These are phyloP conservation scores for Komagataella phaffii DNA, from an alignment of 805 yeast genomes.

Conservation along the genomic window DNA sequence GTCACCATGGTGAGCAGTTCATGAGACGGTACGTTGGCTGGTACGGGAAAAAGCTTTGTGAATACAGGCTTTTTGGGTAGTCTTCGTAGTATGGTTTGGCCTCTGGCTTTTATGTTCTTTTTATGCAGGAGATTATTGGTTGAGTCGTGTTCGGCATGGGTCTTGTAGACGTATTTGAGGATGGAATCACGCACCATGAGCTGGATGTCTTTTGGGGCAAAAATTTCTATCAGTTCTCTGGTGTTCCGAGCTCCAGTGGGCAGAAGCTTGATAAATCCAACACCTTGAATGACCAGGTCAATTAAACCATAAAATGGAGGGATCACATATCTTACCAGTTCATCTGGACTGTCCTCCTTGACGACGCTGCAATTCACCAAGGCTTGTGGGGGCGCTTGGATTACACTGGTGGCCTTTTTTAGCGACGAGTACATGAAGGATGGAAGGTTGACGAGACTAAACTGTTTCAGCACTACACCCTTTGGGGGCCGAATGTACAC, in stretches of 20 bases:
- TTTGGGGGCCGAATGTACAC: slow-evolving; percentile 44
- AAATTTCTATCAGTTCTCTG: slow-evolving; percentile 27
- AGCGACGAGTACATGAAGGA: slow-evolving; percentile 20
- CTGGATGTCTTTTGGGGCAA: slow-evolving; percentile 42
- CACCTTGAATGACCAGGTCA: slow-evolving; percentile 49
- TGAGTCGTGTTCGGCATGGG: slow-evolving; percentile 6
- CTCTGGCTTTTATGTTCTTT: slow-evolving; percentile 5
- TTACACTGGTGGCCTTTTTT: slow-evolving; percentile 17
- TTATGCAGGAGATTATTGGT: slow-evolving; percentile 8
- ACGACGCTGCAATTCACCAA: slow-evolving; percentile 10
- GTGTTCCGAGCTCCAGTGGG: slow-evolving; percentile 35
- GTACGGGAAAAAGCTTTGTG: neutral
- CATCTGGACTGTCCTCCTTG: slow-evolving; percentile 12
- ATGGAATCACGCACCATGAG: slow-evolving; percentile 32
- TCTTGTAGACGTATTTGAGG: slow-evolving; percentile 13
- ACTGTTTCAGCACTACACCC: slow-evolving; percentile 31
- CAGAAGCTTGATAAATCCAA: slow-evolving; percentile 48
- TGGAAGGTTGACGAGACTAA: slow-evolving; percentile 28
- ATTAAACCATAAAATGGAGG: slow-evolving; percentile 64
- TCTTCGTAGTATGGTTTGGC: slow-evolving; percentile 1
- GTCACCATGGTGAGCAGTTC: neutral
- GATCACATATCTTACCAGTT: slow-evolving; percentile 31
- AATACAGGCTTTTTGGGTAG: slow-evolving; percentile 1
- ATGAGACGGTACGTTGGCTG: neutral
- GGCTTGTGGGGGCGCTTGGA: slow-evolving; percentile 13